Percentiles rank a stretch among this genome's conserved stretches.
These are phyloP conservation scores for Phoma sp. DNA, from an alignment of 2,329 filamentous ascomycete genomes.

Conservation along the genomic window DNA sequence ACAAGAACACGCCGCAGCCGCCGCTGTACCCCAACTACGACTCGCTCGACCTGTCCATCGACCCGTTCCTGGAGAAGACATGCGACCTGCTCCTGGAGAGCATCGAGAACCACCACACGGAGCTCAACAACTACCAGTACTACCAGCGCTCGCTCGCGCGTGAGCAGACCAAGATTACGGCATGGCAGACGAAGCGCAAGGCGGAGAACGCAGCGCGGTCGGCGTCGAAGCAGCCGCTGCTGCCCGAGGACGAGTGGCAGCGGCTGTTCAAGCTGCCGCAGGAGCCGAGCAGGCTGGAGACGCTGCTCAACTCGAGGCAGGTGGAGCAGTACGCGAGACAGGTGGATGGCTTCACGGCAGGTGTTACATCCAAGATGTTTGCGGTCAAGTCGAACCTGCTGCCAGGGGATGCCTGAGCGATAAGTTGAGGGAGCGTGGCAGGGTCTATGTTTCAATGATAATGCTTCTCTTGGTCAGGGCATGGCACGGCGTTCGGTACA, in stretches of 20 bases:
- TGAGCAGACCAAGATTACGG: constrained; percentile 94
- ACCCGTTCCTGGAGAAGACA: constrained; percentile 97
- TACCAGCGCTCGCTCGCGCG: constrained; percentile 93
- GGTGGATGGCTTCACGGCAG: constrained; percentile 93
- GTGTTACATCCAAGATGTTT: constrained; percentile 96
- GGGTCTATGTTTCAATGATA: constrained; percentile 35
- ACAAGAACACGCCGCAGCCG: constrained; percentile 62
- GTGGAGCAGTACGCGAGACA: constrained; percentile 98
- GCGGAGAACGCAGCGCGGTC: constrained; percentile 87
- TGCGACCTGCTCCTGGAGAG: constrained; percentile 94
- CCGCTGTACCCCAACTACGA: constrained; percentile 89
- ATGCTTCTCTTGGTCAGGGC: constrained; percentile 44
- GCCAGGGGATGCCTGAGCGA: constrained; percentile 56
- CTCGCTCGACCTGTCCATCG: constrained; percentile 88
- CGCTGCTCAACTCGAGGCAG: constrained; percentile 92
- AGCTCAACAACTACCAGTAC: constrained; percentile 98
- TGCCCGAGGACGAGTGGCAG: constrained; percentile 98
- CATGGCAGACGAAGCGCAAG: constrained; percentile 97
- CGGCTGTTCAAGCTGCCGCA: constrained; percentile 96
- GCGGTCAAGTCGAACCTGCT: constrained; percentile 77
- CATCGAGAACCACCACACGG: constrained; percentile 97
- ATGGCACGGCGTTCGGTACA: constrained; percentile 49
- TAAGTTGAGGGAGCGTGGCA: constrained; percentile 33
- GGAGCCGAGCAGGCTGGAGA: constrained; percentile 91
- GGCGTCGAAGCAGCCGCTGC: constrained; percentile 83